Evolutionary conservation across 1,139 yeast genomes (phyloP).

Genomic region (Pichia sp.): DNA sequence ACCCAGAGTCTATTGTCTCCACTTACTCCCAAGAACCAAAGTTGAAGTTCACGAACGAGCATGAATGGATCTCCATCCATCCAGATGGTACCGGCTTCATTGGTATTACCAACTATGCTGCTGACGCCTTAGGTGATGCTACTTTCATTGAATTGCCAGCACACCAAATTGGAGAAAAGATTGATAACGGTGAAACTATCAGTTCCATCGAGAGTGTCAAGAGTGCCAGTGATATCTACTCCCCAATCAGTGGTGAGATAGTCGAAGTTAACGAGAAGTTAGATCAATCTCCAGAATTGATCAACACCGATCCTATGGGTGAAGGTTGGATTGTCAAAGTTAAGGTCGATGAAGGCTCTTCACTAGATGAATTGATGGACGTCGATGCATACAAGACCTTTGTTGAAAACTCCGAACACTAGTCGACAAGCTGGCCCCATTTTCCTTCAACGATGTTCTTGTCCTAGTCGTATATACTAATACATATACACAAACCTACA

Average conservation of each 20-base stretch:
- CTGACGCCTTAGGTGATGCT: slow-evolving; percentile 97
- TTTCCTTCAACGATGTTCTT: neutral
- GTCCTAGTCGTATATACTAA: neutral
- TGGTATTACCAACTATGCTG: slow-evolving; percentile 93
- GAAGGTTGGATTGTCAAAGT: slow-evolving; percentile 90
- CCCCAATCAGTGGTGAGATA: slow-evolving; percentile 80
- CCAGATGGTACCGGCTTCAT: slow-evolving; percentile 77
- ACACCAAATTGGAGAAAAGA: slow-evolving; percentile 33
- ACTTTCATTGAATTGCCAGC: slow-evolving; percentile 84
- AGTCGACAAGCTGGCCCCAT: neutral
- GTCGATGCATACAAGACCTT: slow-evolving; percentile 63
- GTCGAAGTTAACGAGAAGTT: slow-evolving; percentile 65
- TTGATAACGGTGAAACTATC: slow-evolving; percentile 73
- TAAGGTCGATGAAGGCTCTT: slow-evolving; percentile 37
- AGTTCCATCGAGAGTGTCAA: slow-evolving; percentile 96
- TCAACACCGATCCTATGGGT: slow-evolving; percentile 89
- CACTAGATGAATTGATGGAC: slow-evolving; percentile 40
- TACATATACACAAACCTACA: neutral
- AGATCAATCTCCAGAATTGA: slow-evolving; percentile 67
- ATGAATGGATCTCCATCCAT: slow-evolving; percentile 92
- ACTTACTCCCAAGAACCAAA: slow-evolving; percentile 50
- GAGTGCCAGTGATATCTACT: slow-evolving; percentile 87
- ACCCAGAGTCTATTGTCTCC: slow-evolving; percentile 49
- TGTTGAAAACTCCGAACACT: slow-evolving; percentile 43
- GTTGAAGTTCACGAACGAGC: slow-evolving; percentile 79